A percentile compares a stretch with the other conserved stretches of the same genome.
Evolutionary conservation across 495 filamentous ascomycete species (phyloP).

Genomic region (Aspergillus bridgeri): DNA sequence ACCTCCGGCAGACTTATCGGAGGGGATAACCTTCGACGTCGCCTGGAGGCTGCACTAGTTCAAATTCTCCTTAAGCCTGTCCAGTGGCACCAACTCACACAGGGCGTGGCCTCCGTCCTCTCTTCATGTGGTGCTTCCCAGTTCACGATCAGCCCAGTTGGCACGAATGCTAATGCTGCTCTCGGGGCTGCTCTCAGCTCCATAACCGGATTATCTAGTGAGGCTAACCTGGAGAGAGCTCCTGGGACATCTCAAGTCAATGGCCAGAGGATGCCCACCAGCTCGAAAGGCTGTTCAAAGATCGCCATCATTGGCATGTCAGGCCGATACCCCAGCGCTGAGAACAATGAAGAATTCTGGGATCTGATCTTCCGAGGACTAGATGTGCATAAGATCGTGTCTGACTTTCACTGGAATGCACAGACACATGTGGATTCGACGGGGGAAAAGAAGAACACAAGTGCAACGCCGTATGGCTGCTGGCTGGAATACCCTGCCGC

Average conservation of each 20-base stretch:
- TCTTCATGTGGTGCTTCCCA: not conserved
- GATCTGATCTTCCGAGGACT: conserved; percentile 65
- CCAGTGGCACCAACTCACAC: not conserved
- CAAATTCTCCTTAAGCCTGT: not conserved
- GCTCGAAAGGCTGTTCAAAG: conserved; percentile 24
- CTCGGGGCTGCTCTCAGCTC: not conserved
- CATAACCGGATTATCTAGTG: conserved; percentile 30
- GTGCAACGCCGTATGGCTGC: conserved; percentile 76
- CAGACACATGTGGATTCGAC: conserved; percentile 73
- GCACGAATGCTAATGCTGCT: not conserved
- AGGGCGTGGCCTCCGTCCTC: not conserved
- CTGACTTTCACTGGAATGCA: conserved; percentile 70
- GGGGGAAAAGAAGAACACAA: conserved; percentile 76
- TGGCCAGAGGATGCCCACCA: not conserved
- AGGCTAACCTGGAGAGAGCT: not conserved
- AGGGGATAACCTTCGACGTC: not conserved
- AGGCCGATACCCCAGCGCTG: conserved; percentile 67
- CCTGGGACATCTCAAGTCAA: not conserved
- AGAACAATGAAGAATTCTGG: conserved; percentile 65
- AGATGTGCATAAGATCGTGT: conserved; percentile 51
- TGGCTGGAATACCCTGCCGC: conserved; percentile 78
- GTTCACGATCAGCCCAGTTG: not conserved
- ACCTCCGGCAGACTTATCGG: not conserved
- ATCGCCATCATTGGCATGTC: conserved; percentile 76
- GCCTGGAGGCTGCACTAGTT: not conserved